Percentiles rank a stretch among this genome's conserved stretches.
These are phyloP conservation scores for Penicillium atrosanguineum DNA, from an alignment of 495 filamentous ascomycete genomes.

Conservation along the genomic window DNA sequence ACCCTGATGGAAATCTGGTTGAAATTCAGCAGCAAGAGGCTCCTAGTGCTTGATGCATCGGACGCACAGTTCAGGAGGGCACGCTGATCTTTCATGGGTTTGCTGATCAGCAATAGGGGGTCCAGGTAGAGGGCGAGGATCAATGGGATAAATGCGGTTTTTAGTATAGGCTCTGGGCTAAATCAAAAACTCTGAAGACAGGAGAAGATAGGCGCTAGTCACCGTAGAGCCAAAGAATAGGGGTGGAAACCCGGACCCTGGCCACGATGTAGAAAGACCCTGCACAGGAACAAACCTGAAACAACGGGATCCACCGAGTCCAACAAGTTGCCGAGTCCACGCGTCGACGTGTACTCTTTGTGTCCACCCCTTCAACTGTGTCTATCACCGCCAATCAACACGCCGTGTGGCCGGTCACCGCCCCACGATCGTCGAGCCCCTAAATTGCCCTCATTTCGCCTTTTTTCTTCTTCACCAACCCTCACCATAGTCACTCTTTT, in stretches of 20 bases:
- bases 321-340: slow-evolving; percentile 8
- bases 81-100: background rate
- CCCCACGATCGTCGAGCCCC: slow-evolving; percentile 17
- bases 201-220: background rate
- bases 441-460: slow-evolving; percentile 8
- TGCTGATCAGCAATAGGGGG: background rate
- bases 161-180: too few species aligned
- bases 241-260: background rate
- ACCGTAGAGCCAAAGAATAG: background rate
- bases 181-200: too few species aligned
- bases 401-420: slow-evolving; percentile 6
- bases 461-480: background rate
- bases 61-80: background rate
- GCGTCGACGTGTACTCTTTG: slow-evolving; percentile 17
- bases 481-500: slow-evolving; percentile 38
- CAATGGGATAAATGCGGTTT: too few species aligned
- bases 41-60: background rate
- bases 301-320: slow-evolving; percentile 7
- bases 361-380: background rate
- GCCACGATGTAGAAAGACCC: background rate
- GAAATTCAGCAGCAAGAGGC: slow-evolving; percentile 22
- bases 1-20: slow-evolving; percentile 33
- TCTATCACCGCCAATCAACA: slow-evolving; percentile 14
- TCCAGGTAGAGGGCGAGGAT: background rate
- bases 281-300: slow-evolving; percentile 10